phyloP scores from a whole-genome alignment of 2,329 filamentous ascomycete genomes.

The Pseudogymnoascus sp. region DNA sequence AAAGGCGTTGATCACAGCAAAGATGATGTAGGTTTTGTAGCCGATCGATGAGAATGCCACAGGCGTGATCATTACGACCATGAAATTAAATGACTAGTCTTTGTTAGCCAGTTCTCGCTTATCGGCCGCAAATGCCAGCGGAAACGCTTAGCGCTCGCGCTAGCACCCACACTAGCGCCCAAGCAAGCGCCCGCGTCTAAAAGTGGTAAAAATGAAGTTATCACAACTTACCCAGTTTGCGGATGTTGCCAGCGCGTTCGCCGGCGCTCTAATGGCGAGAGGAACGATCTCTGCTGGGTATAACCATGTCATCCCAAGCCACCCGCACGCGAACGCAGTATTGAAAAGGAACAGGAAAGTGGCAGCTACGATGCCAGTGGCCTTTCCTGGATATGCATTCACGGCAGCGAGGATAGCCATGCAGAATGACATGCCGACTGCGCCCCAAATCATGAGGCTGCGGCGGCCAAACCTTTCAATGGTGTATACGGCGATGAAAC shows the following conservation, averaged over 20 bases:
- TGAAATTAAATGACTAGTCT: constrained; percentile 53
- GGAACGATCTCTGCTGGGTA: constrained; percentile 52
- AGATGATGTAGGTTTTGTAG: constrained; percentile 58
- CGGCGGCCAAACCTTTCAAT: constrained; percentile 57
- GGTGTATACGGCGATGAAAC: constrained; percentile 32
- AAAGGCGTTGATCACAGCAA: constrained; percentile 41
- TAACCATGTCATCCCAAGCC: constrained; percentile 48
- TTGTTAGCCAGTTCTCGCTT: constrained; percentile 13
- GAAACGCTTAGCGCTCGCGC: constrained; percentile 16
- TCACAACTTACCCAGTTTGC: constrained; percentile 24
- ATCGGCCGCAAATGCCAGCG: constrained; percentile 27
- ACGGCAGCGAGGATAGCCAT: constrained; percentile 52
- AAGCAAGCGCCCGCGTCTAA: background rate
- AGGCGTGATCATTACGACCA: constrained; percentile 35
- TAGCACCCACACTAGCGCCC: constrained; percentile 19
- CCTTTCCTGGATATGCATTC: constrained; percentile 20
- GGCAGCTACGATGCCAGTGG: constrained; percentile 26
- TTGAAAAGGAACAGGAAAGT: constrained; percentile 44
- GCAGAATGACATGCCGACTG: constrained; percentile 53
- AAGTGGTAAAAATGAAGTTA: background rate
- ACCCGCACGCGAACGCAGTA: constrained; percentile 44
- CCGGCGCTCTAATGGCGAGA: constrained; percentile 45
- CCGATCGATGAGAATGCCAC: constrained; percentile 41
- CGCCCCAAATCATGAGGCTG: constrained; percentile 65
- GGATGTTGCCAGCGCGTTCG: constrained; percentile 45